Evolutionary conservation across 805 yeast genomes (phyloP).

Genomic region (Kregervanrija pseudodelftensis): DNA sequence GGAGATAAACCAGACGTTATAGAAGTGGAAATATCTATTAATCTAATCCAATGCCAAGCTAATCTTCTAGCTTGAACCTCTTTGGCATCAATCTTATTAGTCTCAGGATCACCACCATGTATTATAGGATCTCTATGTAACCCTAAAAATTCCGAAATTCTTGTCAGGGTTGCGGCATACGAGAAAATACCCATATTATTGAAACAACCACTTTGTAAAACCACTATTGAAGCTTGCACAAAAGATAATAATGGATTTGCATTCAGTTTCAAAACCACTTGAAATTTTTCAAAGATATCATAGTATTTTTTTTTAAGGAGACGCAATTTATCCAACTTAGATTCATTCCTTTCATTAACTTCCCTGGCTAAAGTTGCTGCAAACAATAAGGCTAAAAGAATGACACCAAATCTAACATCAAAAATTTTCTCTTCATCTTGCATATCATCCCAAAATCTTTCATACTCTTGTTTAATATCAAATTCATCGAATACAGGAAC

Average conservation of each 20-base stretch:
- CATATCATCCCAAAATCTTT: slow-evolving; percentile 8
- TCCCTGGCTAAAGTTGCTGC: slow-evolving; percentile 7
- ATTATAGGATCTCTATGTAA: slow-evolving; percentile 12
- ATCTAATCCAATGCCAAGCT: slow-evolving; percentile 11
- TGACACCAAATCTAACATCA: slow-evolving; percentile 9
- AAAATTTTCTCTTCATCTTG: slow-evolving; percentile 1
- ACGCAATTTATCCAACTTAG: neutral
- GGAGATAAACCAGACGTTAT: slow-evolving; percentile 12
- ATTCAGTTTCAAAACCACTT: slow-evolving; percentile 5
- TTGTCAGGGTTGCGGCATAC: slow-evolving; percentile 9
- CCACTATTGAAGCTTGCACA: slow-evolving; percentile 9
- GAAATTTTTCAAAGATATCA: slow-evolving; percentile 9
- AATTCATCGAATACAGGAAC: slow-evolving; percentile 10
- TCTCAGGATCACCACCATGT: slow-evolving; percentile 7
- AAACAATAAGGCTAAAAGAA: slow-evolving; percentile 10
- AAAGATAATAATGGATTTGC: slow-evolving; percentile 8
- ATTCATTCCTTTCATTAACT: slow-evolving; percentile 3
- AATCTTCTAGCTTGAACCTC: slow-evolving; percentile 9
- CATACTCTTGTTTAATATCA: neutral
- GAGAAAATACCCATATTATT: slow-evolving; percentile 10
- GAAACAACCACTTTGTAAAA: slow-evolving; percentile 7
- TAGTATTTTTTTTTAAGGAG: slow-evolving; percentile 1
- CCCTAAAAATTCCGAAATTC: slow-evolving; percentile 13
- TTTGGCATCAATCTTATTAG: slow-evolving; percentile 1
- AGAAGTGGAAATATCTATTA: slow-evolving; percentile 11